These are phyloP conservation scores for Fusarium cicatricum DNA, from an alignment of 2,329 filamentous ascomycete genomes.

Conservation along the genomic window DNA sequence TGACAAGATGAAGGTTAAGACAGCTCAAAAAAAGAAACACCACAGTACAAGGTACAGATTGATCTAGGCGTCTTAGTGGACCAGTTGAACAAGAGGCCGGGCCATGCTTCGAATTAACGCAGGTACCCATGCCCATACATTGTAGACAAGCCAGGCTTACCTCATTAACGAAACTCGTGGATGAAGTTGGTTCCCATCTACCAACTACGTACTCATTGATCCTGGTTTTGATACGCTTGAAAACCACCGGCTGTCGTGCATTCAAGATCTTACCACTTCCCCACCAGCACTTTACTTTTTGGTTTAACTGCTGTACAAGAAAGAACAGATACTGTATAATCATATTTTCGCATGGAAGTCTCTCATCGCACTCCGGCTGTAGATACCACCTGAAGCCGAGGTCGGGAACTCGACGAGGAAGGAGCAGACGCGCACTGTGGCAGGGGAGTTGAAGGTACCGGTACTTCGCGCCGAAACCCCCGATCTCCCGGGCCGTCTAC, in stretches of 20 bases:
- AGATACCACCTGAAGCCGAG: constrained; percentile 16
- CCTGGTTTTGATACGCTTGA: neutral
- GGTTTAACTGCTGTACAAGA: no score
- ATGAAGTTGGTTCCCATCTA: neutral
- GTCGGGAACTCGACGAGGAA: constrained; percentile 19
- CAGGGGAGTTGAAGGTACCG: constrained; percentile 33
- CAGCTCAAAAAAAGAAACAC: constrained; percentile 7
- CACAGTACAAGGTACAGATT: neutral
- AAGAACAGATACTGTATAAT: no score
- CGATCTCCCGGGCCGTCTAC: constrained; percentile 34
- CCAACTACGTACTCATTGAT: neutral
- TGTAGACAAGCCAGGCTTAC: neutral
- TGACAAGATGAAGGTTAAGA: constrained; percentile 3
- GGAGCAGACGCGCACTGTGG: constrained; percentile 34
- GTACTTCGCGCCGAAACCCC: constrained; percentile 34
- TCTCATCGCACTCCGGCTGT: constrained; percentile 20
- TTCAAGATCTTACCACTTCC: neutral
- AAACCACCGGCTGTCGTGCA: neutral
- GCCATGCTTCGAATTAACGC: constrained; percentile 20
- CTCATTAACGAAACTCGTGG: neutral
- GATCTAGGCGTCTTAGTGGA: constrained; percentile 5
- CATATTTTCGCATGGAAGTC: constrained; percentile 29
- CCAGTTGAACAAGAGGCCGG: constrained; percentile 6
- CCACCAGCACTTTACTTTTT: no score
- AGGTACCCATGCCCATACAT: constrained; percentile 17